phyloP scores from a whole-genome alignment of 2,329 filamentous ascomycete genomes.

The Aspergillus pseudoterreus region DNA sequence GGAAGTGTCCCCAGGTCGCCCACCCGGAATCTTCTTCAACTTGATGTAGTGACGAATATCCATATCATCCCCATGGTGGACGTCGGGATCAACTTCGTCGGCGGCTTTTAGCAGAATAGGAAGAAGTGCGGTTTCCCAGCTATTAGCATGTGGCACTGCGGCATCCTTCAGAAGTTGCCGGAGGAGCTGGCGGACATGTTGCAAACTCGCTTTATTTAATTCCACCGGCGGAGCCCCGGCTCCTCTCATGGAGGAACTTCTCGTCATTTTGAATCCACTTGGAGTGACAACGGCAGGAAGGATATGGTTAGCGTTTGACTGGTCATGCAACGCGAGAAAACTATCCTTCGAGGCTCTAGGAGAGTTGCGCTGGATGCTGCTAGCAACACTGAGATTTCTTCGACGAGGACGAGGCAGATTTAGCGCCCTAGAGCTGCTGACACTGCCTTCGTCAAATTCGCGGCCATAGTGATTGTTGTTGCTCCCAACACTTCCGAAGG shows the following conservation, averaged over 20 bases:
- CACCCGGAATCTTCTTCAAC: constrained; percentile 91
- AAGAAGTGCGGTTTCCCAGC: constrained; percentile 86
- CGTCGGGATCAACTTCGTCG: constrained; percentile 90
- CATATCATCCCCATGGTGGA: constrained; percentile 87
- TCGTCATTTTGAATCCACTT: constrained; percentile 54
- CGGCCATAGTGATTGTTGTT: constrained; percentile 51
- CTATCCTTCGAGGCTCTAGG: constrained; percentile 63
- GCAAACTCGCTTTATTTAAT: constrained; percentile 79
- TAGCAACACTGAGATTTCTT: constrained; percentile 80
- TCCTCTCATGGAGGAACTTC: constrained; percentile 79
- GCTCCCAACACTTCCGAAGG: constrained; percentile 66
- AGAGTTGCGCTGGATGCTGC: constrained; percentile 68
- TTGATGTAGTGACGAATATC: constrained; percentile 98
- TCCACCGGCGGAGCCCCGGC: constrained; percentile 71
- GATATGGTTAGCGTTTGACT: constrained; percentile 36
- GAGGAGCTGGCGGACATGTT: constrained; percentile 82
- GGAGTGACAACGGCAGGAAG: constrained; percentile 33
- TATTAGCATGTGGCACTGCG: constrained; percentile 65
- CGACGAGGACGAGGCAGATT: constrained; percentile 64
- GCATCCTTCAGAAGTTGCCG: constrained; percentile 78
- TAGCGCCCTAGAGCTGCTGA: constrained; percentile 57
- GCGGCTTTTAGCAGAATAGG: constrained; percentile 88
- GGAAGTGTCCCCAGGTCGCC: constrained; percentile 83
- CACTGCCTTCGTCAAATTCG: constrained; percentile 62
- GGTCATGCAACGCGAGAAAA: constrained; percentile 39